Percentiles rank a stretch among this genome's conserved stretches.
These are phyloP conservation scores for Leishmania mexicana DNA, from an alignment of 208 protist species.

Conservation along the genomic window DNA sequence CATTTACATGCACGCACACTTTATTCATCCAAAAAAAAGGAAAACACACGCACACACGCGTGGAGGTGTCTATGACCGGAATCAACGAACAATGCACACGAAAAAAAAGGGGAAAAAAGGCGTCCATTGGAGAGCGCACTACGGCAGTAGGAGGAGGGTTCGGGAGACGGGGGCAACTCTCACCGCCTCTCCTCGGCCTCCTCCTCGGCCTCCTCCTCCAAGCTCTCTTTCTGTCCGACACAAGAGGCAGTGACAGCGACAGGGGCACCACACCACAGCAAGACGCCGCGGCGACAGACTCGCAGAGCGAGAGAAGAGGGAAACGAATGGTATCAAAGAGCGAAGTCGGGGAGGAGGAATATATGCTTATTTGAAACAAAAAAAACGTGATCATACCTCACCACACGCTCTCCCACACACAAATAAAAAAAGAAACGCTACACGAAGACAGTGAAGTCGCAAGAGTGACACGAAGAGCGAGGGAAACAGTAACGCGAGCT, in stretches of 20 bases:
- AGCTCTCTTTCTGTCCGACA: neutral
- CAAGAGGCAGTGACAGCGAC: neutral
- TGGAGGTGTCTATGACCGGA: neutral
- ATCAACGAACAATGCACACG: neutral
- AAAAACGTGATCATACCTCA: neutral
- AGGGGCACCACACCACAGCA: neutral
- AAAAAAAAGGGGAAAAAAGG: neutral
- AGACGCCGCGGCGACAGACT: neutral
- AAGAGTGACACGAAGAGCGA: neutral
- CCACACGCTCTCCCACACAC: neutral
- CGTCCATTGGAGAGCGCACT: neutral
- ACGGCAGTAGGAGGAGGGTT: neutral
- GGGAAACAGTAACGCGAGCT: too few species aligned
- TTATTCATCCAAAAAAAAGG: neutral
- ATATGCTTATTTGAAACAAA: neutral
- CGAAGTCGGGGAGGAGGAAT: neutral
- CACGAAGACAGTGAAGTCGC: neutral
- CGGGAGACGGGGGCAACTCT: neutral
- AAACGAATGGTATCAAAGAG: neutral
- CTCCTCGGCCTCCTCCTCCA: neutral
- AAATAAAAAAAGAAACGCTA: neutral
- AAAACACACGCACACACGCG: neutral
- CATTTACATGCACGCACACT: neutral
- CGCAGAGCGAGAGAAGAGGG: neutral
- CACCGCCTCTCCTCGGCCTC: neutral